Base-by-base conservation (phyloP, 768 basidiomycete genomes). In the Thelephora aurantiotincta region DNA sequence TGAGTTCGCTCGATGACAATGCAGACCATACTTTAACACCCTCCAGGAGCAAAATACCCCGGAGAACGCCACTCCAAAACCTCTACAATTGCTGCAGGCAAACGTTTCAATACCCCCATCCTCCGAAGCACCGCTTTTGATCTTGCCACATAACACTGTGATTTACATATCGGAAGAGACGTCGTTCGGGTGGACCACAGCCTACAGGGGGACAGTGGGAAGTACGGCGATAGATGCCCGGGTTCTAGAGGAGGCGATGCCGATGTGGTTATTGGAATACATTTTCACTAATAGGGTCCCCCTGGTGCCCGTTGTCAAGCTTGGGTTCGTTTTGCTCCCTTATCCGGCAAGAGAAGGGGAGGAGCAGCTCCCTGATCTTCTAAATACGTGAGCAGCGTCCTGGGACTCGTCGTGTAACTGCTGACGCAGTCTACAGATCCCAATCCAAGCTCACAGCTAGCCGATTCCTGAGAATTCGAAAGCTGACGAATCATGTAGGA, bases 361-460 rank as follows among this genome's bases (percentile, higher is more conserved):
- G 23, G 74, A 84, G 51, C 68, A 70, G 51, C 62, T 96, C 35
- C 87, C 88, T 0, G 88, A 89, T 55, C 65, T 97, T 48, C 69
- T 94, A 49, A 89, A 88, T 58, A 79, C 80, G 92, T 94, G 57
- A 58, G 87, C 75, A 6, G 33, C 12, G 35, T 33, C 36, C 23
- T 35, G 49, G 18, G 2, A 7, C 23, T 18, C 3, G 3, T 33
- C 18, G 26, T 49, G 33, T 22, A 14, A 48, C n/a, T 49, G 45
- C 46, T 51, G 18, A 44, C 43, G 12, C 35, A 11, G 7, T 43
- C 14, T n/a, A 44, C 51, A 86, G 78, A 2, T 67, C 80, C 13
- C 84, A 92, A 56, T 80, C 85, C 0, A 88, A 92, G 54, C 67
- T 99, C 16, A 94, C 90, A 0, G 92, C 94, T 0, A 90, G 78